These are phyloP conservation scores for Polyplosphaeria fusca DNA, from an alignment of 495 filamentous ascomycete genomes.

Conservation along the genomic window DNA sequence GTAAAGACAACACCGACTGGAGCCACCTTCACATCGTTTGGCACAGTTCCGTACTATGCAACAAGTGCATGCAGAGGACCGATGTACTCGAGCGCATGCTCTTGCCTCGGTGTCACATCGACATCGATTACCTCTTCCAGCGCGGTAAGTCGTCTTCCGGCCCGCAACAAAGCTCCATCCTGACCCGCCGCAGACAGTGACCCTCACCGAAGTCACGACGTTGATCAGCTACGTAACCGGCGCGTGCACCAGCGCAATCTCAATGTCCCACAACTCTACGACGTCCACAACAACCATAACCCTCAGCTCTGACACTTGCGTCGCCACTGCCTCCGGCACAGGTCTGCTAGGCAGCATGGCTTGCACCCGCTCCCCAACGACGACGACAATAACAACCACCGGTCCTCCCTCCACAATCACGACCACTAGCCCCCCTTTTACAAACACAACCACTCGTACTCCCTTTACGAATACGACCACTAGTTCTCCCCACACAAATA, in stretches of 20 bases:
- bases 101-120: conserved; percentile 5
- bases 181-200: conserved; percentile 6
- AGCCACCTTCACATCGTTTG: neutral
- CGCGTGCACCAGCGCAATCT: neutral
- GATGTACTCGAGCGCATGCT: conserved; percentile 19
- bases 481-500: conserved; percentile 3
- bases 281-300: conserved; percentile 1
- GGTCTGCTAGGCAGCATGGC: neutral
- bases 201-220: no score
- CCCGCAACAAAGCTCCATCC: neutral
- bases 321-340: neutral
- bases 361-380: neutral
- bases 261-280: neutral
- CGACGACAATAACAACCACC: no score
- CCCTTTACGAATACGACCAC: neutral
- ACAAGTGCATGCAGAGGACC: conserved; percentile 8
- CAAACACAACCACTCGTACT: neutral
- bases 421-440: neutral
- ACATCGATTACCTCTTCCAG: conserved; percentile 5
- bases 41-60: conserved; percentile 23
- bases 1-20: neutral
- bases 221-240: neutral
- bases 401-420: no score
- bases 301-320: neutral
- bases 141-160: conserved; percentile 5